Percentiles rank a stretch among this genome's conserved stretches.
Evolutionary conservation across 2,329 filamentous ascomycete genomes (phyloP).

Genomic region (Colletotrichum falcatum): DNA sequence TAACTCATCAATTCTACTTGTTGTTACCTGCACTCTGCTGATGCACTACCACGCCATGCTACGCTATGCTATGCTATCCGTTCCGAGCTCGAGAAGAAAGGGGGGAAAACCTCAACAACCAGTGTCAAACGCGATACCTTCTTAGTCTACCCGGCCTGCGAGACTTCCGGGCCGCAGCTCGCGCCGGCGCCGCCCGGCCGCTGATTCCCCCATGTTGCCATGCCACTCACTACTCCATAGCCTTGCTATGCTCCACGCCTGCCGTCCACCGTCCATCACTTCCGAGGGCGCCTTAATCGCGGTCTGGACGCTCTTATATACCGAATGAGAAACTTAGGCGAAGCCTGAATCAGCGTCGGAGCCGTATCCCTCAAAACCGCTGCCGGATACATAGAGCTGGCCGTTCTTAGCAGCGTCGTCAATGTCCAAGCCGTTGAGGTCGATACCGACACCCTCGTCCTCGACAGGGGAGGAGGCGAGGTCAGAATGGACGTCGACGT

Average conservation of each 20-base stretch:
- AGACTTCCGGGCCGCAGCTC: neutral
- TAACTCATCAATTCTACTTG: neutral
- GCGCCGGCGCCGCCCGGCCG: neutral
- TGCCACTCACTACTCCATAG: neutral
- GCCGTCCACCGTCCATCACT: neutral
- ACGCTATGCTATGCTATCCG: neutral
- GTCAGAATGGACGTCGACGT: neutral
- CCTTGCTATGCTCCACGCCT: neutral
- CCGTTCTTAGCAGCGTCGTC: slow-evolving; percentile 8
- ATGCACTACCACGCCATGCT: neutral
- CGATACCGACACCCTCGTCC: neutral
- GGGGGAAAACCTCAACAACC: neutral
- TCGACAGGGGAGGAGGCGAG: neutral
- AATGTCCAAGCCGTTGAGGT: slow-evolving; percentile 2
- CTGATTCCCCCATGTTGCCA: neutral
- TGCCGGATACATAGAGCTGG: slow-evolving; percentile 1
- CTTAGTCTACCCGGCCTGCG: neutral
- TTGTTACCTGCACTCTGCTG: neutral
- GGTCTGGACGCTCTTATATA: too few species aligned
- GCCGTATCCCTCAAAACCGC: slow-evolving; percentile 5
- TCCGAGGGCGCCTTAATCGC: neutral
- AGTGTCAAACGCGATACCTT: neutral
- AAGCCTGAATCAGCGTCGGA: neutral
- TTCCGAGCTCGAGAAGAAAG: neutral
- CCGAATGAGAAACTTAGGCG: neutral